Evolutionary conservation across 306 rosid genomes (phyloP).

Genomic region (Spatholobus suberectus): DNA sequence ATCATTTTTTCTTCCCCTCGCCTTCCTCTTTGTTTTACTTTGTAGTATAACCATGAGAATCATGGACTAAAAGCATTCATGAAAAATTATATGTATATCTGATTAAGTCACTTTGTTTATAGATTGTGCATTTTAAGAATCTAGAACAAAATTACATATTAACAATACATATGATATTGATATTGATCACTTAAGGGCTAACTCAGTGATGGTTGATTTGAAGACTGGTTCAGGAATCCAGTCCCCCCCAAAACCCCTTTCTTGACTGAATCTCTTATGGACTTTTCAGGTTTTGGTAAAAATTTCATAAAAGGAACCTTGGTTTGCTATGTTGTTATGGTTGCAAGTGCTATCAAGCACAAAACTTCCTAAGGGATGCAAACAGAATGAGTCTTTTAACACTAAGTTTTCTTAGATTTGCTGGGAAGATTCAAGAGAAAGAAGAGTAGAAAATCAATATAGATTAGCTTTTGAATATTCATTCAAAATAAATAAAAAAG

Average conservation of each 20-base stretch:
- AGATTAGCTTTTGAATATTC: background rate
- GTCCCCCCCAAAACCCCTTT: background rate
- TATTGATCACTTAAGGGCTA: background rate
- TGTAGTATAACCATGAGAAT: background rate
- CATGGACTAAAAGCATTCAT: background rate
- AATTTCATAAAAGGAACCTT: conserved; percentile 24
- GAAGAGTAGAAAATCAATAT: background rate
- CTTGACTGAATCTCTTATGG: background rate
- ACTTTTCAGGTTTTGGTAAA: background rate
- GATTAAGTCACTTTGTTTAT: background rate
- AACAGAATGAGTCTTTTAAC: background rate
- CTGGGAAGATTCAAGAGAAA: background rate
- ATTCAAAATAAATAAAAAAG: background rate
- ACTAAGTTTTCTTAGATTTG: background rate
- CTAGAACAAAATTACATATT: background rate
- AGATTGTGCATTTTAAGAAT: conserved; percentile 16
- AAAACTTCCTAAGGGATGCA: background rate
- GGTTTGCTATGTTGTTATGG: background rate
- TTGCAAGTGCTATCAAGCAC: conserved; percentile 18
- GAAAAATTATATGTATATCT: background rate
- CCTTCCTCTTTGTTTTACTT: background rate
- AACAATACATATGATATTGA: background rate
- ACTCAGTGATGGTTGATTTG: conserved; percentile 26
- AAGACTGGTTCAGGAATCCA: background rate
- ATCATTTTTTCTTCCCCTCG: background rate